Evolutionary conservation across 2,329 filamentous ascomycete species (phyloP).

Genomic region (Ophiostoma piceae): DNA sequence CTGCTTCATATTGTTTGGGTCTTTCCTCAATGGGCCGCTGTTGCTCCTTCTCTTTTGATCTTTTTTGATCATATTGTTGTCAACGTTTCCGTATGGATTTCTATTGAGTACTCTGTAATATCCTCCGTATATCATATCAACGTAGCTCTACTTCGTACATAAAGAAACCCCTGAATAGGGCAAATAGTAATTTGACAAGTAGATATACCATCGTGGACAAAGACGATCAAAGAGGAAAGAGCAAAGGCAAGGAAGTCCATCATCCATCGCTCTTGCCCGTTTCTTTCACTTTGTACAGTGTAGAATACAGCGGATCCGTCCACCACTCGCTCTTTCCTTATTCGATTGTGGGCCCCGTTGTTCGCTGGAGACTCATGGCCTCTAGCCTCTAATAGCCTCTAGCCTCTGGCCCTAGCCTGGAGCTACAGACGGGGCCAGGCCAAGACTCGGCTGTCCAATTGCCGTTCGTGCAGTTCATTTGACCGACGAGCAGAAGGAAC

Average conservation of each 20-base stretch:
- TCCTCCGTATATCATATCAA: too few relatives aligned
- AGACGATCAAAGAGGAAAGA: not conserved
- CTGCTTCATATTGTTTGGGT: not conserved
- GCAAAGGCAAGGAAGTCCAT: not conserved
- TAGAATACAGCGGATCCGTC: slow-evolving; percentile 7
- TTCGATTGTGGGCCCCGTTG: slow-evolving; percentile 11
- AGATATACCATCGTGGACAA: slow-evolving; percentile 3
- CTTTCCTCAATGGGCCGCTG: not conserved
- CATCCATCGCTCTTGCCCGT: not conserved
- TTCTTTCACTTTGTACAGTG: not conserved
- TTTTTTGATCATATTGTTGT: not conserved
- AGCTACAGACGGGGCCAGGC: not conserved
- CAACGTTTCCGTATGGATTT: too few relatives aligned
- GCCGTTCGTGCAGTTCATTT: slow-evolving; percentile 25
- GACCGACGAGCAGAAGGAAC: slow-evolving; percentile 22
- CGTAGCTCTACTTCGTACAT: not conserved
- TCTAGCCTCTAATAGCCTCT: not conserved
- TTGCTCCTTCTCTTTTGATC: not conserved
- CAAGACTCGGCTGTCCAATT: slow-evolving; percentile 24
- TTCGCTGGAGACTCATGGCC: slow-evolving; percentile 1
- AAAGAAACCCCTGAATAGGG: not conserved
- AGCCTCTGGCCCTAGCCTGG: too few relatives aligned
- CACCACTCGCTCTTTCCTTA: slow-evolving; percentile 15
- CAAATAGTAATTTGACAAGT: not conserved
- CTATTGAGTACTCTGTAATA: too few relatives aligned